phyloP scores from a whole-genome alignment of 2,329 filamentous ascomycete genomes.

The Coniochaeta sp. region DNA sequence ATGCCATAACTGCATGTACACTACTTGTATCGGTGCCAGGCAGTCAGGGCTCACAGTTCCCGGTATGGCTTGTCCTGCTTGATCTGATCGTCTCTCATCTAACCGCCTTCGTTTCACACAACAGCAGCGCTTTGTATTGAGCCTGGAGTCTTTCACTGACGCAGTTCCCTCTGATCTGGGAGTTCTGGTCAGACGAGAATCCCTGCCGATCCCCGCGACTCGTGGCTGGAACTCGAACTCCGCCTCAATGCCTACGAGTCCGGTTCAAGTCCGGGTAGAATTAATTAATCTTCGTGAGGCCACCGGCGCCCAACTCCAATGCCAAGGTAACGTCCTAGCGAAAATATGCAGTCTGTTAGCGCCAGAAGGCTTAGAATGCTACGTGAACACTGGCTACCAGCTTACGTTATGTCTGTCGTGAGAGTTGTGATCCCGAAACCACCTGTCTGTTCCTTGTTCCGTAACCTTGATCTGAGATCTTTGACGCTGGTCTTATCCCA shows the following conservation, averaged over 20 bases:
- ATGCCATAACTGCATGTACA: no score
- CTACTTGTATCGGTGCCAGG: no score
- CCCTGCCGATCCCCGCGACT: background rate
- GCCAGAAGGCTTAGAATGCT: background rate
- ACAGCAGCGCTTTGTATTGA: no score
- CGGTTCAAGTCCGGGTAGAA: background rate
- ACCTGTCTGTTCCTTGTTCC: background rate
- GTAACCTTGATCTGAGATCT: background rate
- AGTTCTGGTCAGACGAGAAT: background rate
- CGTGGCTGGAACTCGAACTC: background rate
- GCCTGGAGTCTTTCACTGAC: no score
- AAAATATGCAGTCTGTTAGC: background rate
- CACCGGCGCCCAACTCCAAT: background rate
- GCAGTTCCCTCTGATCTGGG: no score
- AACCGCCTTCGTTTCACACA: no score
- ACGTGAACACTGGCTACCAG: background rate
- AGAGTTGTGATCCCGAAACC: background rate
- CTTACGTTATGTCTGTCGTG: background rate
- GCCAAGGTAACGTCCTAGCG: background rate
- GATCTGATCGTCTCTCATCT: no score
- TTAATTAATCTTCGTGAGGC: background rate
- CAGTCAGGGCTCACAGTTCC: no score
- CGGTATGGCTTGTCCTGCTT: no score
- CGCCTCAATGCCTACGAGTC: background rate
- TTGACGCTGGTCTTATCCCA: background rate